These are phyloP conservation scores for sunflower (Helianthus annuus) DNA, from an alignment of 129 eudicot species.

Conservation along the genomic window HanXRQr2.0-SUNRISE NC_035436.2:113590291-113590790, in stretches of 20 bases:
- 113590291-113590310: constrained; percentile 83
- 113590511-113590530: constrained; percentile 35
- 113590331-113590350: constrained; percentile 94
- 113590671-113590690: constrained; percentile 86
- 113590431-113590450: constrained; percentile 96
- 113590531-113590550: constrained; percentile 63
- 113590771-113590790: background rate
- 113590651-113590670: constrained; percentile 86
- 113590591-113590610: constrained; percentile 67
- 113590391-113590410: too few species aligned
- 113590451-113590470: constrained; percentile 77
- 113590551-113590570: constrained; percentile 62
- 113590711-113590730: background rate
- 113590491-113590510: constrained; percentile 43
- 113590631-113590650: constrained; percentile 90
- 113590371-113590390: background rate
- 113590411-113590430: constrained; percentile 4
- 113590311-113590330: constrained; percentile 95
- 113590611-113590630: constrained; percentile 72
- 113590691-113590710: constrained; percentile 85
- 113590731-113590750: background rate
- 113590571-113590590: constrained; percentile 85
- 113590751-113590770: background rate
- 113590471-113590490: constrained; percentile 68
- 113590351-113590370: constrained; percentile 20